Base-by-base conservation (phyloP, 106 monocot genomes). In the Phalaenopsis equestris region DNA sequence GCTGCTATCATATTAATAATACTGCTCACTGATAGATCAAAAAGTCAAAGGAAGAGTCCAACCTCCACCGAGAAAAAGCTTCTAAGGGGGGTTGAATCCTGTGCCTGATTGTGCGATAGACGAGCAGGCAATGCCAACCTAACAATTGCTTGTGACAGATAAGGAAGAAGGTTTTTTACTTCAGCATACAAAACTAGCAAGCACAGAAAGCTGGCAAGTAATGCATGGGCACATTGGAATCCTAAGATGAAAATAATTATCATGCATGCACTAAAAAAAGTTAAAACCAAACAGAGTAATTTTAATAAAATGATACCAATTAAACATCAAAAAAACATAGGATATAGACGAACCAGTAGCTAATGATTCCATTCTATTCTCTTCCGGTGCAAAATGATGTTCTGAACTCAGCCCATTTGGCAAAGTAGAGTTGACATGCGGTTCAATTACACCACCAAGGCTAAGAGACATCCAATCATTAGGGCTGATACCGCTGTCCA, bases 381-480 rank as follows among this genome's bases (percentile, higher is more conserved):
- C 87, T 55, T 86, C 84, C 14, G 79, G 17, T 38, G 82, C 9
- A 46, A 86, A 65, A 12, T 85, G 85, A 52, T 83, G 86, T 37
- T 36, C 38, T 73, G 87, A 77, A 37, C 41, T 79, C 19, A 80
- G 77, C 8, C 77, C 86, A 85, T 88, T 83, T 46, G 38, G 48
- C 49, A 80, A 12, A 67, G 79, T 79, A 75, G 79, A 72, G 41
- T 87, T 87, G 70, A 23, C 56, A 47, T 81, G 82, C 36, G 67
- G 74, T 37, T 87, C 90, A 67, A 85, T 82, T 30, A 77, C 85
- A 24, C 81, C 79, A 24, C 86, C 86, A 79, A 95, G 90, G 15
- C 82, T 84, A 73, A 95, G 89, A 67, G 90, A 93, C 43, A 87
- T 86, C 93, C 90, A 95, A 88, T 93, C 91, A 88, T 93, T 88